A percentile compares a stretch with the other conserved stretches of the same genome.
Conservation (phyloP, 2,329 filamentous ascomycete species). For the Fusarium sp. region DNA sequence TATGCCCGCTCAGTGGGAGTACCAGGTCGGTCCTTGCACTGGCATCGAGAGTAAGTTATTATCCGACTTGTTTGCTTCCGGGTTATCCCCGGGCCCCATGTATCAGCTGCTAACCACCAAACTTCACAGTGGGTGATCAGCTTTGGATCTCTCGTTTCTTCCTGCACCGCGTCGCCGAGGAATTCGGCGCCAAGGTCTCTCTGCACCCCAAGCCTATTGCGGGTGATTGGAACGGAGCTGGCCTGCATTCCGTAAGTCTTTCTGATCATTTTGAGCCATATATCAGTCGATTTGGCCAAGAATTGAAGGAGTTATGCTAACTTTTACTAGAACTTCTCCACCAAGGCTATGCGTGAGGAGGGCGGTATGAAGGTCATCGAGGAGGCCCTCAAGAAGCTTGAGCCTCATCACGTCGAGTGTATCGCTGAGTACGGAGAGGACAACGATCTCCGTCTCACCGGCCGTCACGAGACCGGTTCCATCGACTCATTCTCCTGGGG, state of each 20-base stretch:
- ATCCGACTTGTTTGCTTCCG: no score
- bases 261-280: no score
- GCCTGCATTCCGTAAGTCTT: constrained; percentile 70
- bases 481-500: constrained; percentile 93
- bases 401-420: constrained; percentile 82
- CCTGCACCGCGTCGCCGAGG: constrained; percentile 90
- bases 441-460: constrained; percentile 94
- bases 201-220: constrained; percentile 95
- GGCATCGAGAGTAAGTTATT: constrained; percentile 73
- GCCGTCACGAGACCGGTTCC: constrained; percentile 90
- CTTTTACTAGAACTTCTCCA: constrained; percentile 82
- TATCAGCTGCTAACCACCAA: no score
- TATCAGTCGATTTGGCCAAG: no score
- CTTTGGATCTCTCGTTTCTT: constrained; percentile 91
- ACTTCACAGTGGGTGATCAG: constrained; percentile 79
- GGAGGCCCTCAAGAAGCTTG: constrained; percentile 84
- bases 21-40: constrained; percentile 90
- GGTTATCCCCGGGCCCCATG: no score
- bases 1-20: constrained; percentile 98
- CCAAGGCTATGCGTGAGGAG: constrained; percentile 86
- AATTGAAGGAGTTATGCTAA: not conserved
- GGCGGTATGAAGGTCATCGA: constrained; percentile 98
- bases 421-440: constrained; percentile 96
- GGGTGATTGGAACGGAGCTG: constrained; percentile 94
- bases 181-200: constrained; percentile 96